These are phyloP conservation scores for Apiospora aurea DNA, from an alignment of 2,329 filamentous ascomycete genomes.

Conservation along the genomic window DNA sequence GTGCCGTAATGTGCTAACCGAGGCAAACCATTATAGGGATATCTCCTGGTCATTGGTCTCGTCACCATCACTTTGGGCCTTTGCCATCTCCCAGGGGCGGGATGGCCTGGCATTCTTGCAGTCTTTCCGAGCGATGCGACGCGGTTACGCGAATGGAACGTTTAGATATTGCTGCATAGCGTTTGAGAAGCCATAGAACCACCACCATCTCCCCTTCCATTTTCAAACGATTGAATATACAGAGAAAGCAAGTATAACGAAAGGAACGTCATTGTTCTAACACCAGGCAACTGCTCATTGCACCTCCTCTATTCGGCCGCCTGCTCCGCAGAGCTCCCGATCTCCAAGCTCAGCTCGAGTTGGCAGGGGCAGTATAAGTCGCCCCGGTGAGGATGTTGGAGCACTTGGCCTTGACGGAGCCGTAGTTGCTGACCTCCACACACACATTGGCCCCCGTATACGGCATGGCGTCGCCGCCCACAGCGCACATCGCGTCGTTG, in stretches of 20 bases:
- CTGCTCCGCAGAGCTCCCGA: neutral
- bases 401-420: slow-evolving; percentile 9
- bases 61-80: slow-evolving; percentile 66
- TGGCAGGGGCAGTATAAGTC: neutral
- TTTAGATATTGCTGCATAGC: slow-evolving; percentile 67
- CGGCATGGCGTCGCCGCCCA: neutral
- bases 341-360: neutral
- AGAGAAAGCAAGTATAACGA: neutral
- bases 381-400: slow-evolving; percentile 17
- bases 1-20: slow-evolving; percentile 11
- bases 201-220: neutral
- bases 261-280: neutral
- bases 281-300: neutral
- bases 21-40: slow-evolving; percentile 53
- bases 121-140: slow-evolving; percentile 66
- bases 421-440: neutral
- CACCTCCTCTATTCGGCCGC: too few species aligned
- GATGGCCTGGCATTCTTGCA: slow-evolving; percentile 68
- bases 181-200: slow-evolving; percentile 54
- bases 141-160: slow-evolving; percentile 64
- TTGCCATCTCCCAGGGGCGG: slow-evolving; percentile 65
- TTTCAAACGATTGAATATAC: neutral
- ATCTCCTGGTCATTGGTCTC: slow-evolving; percentile 68
- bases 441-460: neutral
- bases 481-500: neutral